A percentile compares a stretch with the other conserved stretches of the same genome.
These are phyloP conservation scores for Nigrospora osmanthi DNA, from an alignment of 2,329 filamentous ascomycete genomes.

Conservation along the genomic window DNA sequence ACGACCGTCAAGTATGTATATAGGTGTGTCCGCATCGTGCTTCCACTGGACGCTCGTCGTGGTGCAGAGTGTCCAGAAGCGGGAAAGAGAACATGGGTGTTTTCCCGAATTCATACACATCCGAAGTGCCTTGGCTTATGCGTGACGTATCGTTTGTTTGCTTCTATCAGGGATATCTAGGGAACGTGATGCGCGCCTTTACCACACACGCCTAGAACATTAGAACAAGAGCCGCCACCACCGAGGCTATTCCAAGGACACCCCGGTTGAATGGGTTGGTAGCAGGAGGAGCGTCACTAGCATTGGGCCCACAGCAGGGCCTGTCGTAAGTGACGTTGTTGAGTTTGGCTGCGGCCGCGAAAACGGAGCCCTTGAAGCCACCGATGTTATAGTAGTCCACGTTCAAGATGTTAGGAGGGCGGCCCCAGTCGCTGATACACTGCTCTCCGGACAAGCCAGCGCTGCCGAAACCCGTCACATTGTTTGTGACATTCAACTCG, in stretches of 20 bases:
- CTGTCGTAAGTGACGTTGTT: slow-evolving; percentile 67
- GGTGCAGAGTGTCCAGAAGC: too few species aligned
- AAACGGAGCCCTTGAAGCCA: slow-evolving; percentile 60
- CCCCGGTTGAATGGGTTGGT: neutral
- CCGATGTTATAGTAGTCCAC: slow-evolving; percentile 82
- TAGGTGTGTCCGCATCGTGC: too few species aligned
- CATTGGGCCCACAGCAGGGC: slow-evolving; percentile 44
- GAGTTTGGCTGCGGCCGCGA: slow-evolving; percentile 60
- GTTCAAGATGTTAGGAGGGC: slow-evolving; percentile 69
- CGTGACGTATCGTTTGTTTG: too few species aligned
- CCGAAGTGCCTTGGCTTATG: too few species aligned
- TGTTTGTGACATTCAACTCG: slow-evolving; percentile 66
- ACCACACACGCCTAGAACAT: too few species aligned
- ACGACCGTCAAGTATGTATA: too few species aligned
- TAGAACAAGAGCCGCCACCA: too few species aligned
- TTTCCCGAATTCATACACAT: too few species aligned
- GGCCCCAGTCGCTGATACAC: slow-evolving; percentile 55
- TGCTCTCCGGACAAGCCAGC: slow-evolving; percentile 56
- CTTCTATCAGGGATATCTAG: too few species aligned
- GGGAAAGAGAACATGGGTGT: too few species aligned
- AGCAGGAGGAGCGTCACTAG: slow-evolving; percentile 7
- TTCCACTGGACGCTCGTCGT: too few species aligned
- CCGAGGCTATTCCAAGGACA: neutral
- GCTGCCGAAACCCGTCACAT: slow-evolving; percentile 54
- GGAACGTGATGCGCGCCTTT: too few species aligned